These are phyloP conservation scores for Anthracocystis walkeri DNA, from an alignment of 1,284 basidiomycete species.

Conservation along the genomic window DNA sequence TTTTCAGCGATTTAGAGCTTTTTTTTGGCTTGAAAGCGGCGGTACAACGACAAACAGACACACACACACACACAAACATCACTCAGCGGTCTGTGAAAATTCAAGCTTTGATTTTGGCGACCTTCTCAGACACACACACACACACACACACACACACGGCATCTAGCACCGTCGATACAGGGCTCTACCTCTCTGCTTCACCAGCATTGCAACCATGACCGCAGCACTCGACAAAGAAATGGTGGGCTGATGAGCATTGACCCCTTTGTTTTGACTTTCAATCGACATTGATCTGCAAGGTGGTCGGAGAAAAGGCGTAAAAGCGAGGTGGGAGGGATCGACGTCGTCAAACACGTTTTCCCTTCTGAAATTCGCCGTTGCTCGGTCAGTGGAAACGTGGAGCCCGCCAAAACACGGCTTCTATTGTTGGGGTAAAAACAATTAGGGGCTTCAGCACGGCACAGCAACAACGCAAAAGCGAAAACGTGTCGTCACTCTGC, in stretches of 20 bases:
- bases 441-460: neutral
- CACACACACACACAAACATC: neutral
- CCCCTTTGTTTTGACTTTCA: neutral
- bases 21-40: neutral
- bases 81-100: neutral
- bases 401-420: neutral
- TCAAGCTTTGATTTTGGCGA: neutral
- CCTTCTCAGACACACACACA: neutral
- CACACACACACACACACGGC: neutral
- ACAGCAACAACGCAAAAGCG: neutral
- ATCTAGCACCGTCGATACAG: neutral
- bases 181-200: neutral
- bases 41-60: neutral
- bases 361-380: constrained; percentile 4
- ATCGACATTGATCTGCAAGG: neutral
- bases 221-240: no score
- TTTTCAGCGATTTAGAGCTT: neutral
- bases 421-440: constrained; percentile 5
- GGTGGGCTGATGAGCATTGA: no score
- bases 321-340: constrained; percentile 10
- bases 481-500: constrained; percentile 13
- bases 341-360: constrained; percentile 9
- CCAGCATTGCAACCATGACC: neutral
- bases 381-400: neutral
- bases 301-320: neutral